phyloP scores from a whole-genome alignment of 1,139 yeast species.

The Blastobotrys petasosporus region DNA sequence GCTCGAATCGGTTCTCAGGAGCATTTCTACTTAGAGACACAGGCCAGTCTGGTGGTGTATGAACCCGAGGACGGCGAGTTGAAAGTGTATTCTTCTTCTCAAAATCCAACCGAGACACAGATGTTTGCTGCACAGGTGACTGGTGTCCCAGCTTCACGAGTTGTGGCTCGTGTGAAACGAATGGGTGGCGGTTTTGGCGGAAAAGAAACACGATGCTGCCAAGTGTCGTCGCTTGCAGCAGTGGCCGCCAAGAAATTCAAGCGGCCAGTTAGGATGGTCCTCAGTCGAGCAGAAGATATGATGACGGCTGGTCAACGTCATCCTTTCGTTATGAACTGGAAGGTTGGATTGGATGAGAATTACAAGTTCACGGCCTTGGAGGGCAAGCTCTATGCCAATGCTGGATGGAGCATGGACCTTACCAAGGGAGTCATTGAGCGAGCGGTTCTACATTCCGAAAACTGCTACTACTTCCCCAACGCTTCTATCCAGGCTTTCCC shows the following conservation, averaged over 20 bases:
- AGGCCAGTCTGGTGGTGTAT: slow-evolving; percentile 39
- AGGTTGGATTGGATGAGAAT: slow-evolving; percentile 38
- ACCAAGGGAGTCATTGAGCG: slow-evolving; percentile 44
- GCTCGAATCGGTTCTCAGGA: slow-evolving; percentile 43
- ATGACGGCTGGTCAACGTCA: slow-evolving; percentile 42
- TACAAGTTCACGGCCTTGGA: slow-evolving; percentile 38
- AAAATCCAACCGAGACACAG: slow-evolving; percentile 42
- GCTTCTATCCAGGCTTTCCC: slow-evolving; percentile 36
- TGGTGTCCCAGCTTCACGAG: slow-evolving; percentile 38
- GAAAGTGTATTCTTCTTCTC: slow-evolving; percentile 40
- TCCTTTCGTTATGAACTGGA: slow-evolving; percentile 41
- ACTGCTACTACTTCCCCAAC: slow-evolving; percentile 40
- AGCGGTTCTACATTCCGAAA: slow-evolving; percentile 40
- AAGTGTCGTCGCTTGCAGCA: slow-evolving; percentile 43
- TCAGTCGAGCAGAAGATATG: slow-evolving; percentile 42
- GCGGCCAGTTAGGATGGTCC: slow-evolving; percentile 39
- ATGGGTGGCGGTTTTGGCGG: slow-evolving; percentile 67
- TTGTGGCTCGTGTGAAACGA: slow-evolving; percentile 41
- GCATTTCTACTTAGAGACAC: slow-evolving; percentile 44
- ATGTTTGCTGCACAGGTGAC: slow-evolving; percentile 38
- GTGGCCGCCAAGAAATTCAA: slow-evolving; percentile 48
- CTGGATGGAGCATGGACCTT: slow-evolving; percentile 44
- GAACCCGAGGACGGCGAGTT: slow-evolving; percentile 41
- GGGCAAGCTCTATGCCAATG: slow-evolving; percentile 39
- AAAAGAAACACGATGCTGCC: slow-evolving; percentile 43